phyloP scores from a whole-genome alignment of 2,329 filamentous ascomycete genomes.

The Dactylellina parvicollis region DNA sequence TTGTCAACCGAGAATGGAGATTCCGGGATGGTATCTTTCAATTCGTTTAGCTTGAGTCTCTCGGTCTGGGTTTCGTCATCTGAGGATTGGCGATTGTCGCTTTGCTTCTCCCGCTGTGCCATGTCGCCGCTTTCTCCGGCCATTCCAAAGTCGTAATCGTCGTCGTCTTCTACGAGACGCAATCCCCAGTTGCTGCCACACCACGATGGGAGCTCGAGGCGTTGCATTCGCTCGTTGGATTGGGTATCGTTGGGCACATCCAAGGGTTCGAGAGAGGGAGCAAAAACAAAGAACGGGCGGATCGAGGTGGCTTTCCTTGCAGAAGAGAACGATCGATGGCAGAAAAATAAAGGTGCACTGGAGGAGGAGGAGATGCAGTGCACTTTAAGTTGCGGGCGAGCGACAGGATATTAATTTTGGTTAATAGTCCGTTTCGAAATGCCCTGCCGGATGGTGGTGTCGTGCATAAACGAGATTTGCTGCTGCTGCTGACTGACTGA shows the following conservation, averaged over 20 bases:
- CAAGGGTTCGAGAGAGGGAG: not conserved
- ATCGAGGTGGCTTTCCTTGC: not conserved
- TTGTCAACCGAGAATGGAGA: slow-evolving; percentile 57
- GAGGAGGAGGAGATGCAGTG: not conserved
- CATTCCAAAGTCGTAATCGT: slow-evolving; percentile 6
- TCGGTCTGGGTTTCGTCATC: slow-evolving; percentile 57
- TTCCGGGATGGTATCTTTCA: slow-evolving; percentile 48
- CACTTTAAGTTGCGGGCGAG: slow-evolving; percentile 9
- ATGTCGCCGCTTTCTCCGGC: slow-evolving; percentile 11
- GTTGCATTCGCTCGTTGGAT: slow-evolving; percentile 25
- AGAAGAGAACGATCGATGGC: not conserved
- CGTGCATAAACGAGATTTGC: slow-evolving; percentile 54
- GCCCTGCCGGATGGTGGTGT: slow-evolving; percentile 31
- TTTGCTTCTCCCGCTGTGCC: slow-evolving; percentile 43
- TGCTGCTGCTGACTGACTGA: slow-evolving; percentile 37
- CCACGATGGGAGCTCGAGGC: slow-evolving; percentile 24
- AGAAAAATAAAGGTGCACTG: slow-evolving; percentile 1
- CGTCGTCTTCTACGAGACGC: slow-evolving; percentile 30
- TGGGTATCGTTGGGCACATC: not conserved
- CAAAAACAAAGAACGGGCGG: not conserved
- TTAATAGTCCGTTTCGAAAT: slow-evolving; percentile 51
- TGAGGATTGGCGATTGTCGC: slow-evolving; percentile 58
- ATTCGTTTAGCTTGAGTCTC: slow-evolving; percentile 30
- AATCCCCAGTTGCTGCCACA: slow-evolving; percentile 15
- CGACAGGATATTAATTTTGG: slow-evolving; percentile 14